Evolutionary conservation across 306 rosid species (phyloP).

Genomic region (Albizia julibrissin): DNA sequence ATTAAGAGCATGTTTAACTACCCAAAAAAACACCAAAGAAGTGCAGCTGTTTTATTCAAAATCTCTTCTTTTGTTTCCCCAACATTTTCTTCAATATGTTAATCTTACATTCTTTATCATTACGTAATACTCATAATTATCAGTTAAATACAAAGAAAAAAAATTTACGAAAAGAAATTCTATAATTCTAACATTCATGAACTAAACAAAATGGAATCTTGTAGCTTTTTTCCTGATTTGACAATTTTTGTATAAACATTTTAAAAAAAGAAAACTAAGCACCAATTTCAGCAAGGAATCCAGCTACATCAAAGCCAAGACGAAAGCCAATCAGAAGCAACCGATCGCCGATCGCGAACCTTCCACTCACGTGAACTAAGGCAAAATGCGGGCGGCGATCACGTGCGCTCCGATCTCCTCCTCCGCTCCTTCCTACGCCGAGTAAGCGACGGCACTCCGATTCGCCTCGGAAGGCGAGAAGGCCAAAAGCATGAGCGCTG

Average conservation of each 20-base stretch:
- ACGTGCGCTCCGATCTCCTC: not conserved
- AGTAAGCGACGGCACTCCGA: constrained; percentile 15
- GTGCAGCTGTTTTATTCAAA: not conserved
- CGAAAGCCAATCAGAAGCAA: not conserved
- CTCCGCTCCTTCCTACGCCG: not conserved
- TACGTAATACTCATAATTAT: not conserved
- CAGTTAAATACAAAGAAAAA: not conserved
- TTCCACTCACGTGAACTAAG: not conserved
- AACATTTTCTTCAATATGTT: not conserved
- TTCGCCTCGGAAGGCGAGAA: constrained; percentile 37
- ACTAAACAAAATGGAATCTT: not conserved
- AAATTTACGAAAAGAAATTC: not conserved
- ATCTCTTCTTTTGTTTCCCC: not conserved
- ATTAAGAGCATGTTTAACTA: too few species aligned
- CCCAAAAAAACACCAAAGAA: too few species aligned
- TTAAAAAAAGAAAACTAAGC: not conserved
- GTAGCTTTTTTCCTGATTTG: not conserved
- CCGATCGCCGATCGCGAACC: not conserved
- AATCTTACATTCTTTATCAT: not conserved
- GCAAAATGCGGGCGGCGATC: not conserved
- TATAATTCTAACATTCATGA: not conserved
- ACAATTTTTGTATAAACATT: not conserved
- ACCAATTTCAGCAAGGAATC: not conserved
- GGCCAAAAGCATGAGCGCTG: constrained; percentile 50
- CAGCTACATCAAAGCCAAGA: not conserved